Conservation (phyloP, 148 eudicot species). For the Heliosperma pusillum region DNA sequence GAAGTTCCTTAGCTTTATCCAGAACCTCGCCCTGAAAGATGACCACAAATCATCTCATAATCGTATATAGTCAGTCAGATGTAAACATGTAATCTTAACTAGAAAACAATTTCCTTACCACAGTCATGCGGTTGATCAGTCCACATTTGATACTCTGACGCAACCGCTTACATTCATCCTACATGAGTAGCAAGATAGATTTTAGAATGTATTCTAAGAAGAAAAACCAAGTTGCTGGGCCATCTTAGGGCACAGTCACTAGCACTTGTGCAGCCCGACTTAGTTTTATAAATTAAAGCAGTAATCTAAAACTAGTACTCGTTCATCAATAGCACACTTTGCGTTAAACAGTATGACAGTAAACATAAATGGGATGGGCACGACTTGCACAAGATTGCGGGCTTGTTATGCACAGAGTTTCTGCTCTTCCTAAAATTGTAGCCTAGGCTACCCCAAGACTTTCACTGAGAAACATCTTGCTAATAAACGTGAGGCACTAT, state of each 20-base stretch:
- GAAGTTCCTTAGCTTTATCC: constrained; percentile 83
- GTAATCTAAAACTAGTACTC: background rate
- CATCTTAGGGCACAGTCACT: background rate
- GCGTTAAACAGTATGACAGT: no score
- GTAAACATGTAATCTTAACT: background rate
- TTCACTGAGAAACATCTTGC: no score
- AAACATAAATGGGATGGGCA: no score
- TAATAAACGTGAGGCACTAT: no score
- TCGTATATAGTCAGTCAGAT: background rate
- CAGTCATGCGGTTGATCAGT: constrained; percentile 69
- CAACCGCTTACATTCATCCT: constrained; percentile 98
- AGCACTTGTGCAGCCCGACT: background rate
- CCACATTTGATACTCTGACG: constrained; percentile 99
- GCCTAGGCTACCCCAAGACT: no score
- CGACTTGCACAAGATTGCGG: background rate
- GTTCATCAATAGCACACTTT: no score
- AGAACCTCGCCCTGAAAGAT: constrained; percentile 76
- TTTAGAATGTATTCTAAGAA: constrained; percentile 21
- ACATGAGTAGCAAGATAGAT: constrained; percentile 24
- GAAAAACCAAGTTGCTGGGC: background rate
- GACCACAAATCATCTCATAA: constrained; percentile 9
- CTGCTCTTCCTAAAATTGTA: no score
- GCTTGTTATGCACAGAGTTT: no score
- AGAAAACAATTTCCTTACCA: constrained; percentile 47
- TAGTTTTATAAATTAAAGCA: background rate